Conservation (phyloP, 257 asterid genomes). For the Gardenia jasminoides region DNA sequence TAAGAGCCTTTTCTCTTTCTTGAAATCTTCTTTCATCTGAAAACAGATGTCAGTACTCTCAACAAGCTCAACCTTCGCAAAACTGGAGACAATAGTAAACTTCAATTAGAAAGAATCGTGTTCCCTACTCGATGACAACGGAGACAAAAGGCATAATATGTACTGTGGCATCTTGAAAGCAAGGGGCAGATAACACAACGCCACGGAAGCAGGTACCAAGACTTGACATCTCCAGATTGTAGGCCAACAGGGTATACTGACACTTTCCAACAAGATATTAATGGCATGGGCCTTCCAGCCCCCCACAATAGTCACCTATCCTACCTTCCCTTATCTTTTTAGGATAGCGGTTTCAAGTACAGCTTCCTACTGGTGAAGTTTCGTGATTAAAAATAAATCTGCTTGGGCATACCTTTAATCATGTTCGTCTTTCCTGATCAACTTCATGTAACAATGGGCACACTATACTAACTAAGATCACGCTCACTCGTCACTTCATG, state of each 20-base stretch:
- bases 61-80: not conserved
- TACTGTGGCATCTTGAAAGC: not conserved
- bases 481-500: not conserved
- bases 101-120: not conserved
- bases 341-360: conserved; percentile 28
- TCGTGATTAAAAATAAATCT: not conserved
- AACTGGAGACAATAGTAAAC: not conserved
- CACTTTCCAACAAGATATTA: conserved; percentile 42
- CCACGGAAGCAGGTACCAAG: conserved; percentile 19
- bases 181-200: not conserved
- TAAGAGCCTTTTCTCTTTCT: not conserved
- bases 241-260: conserved; percentile 32
- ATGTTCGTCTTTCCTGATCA: not conserved
- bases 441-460: not conserved
- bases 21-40: not conserved
- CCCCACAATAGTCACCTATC: conserved; percentile 43
- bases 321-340: conserved; percentile 45
- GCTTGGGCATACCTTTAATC: not conserved
- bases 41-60: not conserved
- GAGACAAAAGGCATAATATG: conserved; percentile 2
- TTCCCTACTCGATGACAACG: not conserved
- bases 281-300: conserved; percentile 36
- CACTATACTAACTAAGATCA: not conserved
- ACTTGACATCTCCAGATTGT: conserved; percentile 38
- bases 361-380: conserved; percentile 17